A percentile compares a stretch with the other conserved stretches of the same genome.
Evolutionary conservation across 108 stramenopile genomes (phyloP).

Genomic region (Nannochloropsis oceanica): DNA sequence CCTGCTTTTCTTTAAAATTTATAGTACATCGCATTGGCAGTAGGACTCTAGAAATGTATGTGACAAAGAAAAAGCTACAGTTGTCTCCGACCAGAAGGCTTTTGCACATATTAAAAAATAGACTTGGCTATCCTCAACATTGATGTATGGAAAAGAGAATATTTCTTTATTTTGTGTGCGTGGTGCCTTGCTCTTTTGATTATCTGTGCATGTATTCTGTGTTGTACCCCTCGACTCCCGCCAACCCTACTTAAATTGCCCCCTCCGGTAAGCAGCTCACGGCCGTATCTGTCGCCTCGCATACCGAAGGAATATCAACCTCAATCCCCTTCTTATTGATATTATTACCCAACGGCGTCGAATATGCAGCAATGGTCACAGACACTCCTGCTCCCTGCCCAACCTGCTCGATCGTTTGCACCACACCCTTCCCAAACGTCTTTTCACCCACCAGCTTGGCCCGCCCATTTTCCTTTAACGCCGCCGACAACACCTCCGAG

Average conservation of each 20-base stretch:
- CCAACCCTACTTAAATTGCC: background rate
- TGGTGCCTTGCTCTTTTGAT: no score
- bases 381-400: conserved; percentile 27
- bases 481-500: conserved; percentile 34
- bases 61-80: no score
- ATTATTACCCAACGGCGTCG: conserved; percentile 20
- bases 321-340: conserved; percentile 29
- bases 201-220: no score
- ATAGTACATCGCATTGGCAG: no score
- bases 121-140: no score
- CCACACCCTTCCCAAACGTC: conserved; percentile 39
- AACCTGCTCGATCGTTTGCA: conserved; percentile 36
- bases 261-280: background rate
- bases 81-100: no score
- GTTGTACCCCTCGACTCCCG: no score
- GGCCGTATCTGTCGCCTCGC: background rate
- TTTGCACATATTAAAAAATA: no score
- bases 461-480: conserved; percentile 33
- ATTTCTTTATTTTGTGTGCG: no score
- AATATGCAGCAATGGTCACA: conserved; percentile 30
- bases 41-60: no score
- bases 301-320: conserved; percentile 7
- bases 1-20: no score
- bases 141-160: no score
- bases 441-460: conserved; percentile 31